A percentile compares a stretch with the other conserved stretches of the same genome.
Conservation (phyloP, 345 rosid species). For the Linum usitatissimum region DNA sequence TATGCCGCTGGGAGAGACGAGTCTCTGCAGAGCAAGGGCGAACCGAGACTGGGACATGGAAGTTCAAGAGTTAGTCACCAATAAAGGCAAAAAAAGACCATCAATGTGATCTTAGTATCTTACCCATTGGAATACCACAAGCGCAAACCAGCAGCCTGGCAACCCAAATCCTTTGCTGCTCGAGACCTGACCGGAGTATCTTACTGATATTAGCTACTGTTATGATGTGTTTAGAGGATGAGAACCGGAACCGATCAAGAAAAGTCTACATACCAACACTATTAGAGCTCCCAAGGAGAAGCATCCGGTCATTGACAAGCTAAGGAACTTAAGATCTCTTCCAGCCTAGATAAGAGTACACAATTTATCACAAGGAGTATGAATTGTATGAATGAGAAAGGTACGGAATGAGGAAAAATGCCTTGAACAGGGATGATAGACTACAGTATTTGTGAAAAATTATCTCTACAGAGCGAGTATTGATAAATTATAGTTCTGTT, state of each 20-base stretch:
- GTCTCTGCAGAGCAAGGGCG: constrained; percentile 42
- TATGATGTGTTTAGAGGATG: background rate
- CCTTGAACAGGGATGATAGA: background rate
- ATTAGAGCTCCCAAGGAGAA: constrained; percentile 39
- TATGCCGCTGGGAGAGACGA: constrained; percentile 41
- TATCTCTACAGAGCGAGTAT: background rate
- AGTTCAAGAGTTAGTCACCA: background rate
- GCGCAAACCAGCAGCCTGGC: constrained; percentile 61
- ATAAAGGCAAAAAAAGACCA: background rate
- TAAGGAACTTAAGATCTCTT: constrained; percentile 64
- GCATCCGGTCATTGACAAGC: constrained; percentile 68
- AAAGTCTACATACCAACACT: constrained; percentile 36
- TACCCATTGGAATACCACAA: constrained; percentile 79
- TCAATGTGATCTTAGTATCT: constrained; percentile 8
- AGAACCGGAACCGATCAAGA: background rate
- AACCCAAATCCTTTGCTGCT: constrained; percentile 52
- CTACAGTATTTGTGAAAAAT: no score
- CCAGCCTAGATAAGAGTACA: constrained; percentile 43
- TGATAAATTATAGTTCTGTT: background rate
- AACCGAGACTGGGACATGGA: constrained; percentile 42
- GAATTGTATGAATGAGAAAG: background rate
- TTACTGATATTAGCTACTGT: background rate
- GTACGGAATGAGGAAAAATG: no score
- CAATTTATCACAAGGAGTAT: background rate
- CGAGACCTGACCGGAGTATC: constrained; percentile 28